Evolutionary conservation across 2,329 filamentous ascomycete genomes (phyloP).

Genomic region (Epichloe scottii): DNA sequence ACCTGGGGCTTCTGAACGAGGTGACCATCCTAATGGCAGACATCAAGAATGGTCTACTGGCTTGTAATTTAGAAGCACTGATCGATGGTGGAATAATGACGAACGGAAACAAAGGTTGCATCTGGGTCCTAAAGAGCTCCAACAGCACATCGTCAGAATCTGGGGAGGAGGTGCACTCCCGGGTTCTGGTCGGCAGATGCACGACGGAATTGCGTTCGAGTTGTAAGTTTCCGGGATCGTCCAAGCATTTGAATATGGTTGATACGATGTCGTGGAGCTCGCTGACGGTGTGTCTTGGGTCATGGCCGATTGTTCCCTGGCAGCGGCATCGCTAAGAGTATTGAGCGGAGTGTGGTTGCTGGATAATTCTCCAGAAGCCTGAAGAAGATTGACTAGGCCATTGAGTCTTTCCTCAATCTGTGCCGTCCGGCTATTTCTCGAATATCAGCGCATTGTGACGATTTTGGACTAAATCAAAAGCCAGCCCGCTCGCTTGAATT

Average conservation of each 20-base stretch:
- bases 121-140: conserved; percentile 28
- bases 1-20: conserved; percentile 32
- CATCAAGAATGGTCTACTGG: conserved; percentile 34
- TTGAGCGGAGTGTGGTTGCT: conserved; percentile 13
- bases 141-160: conserved; percentile 35
- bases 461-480: not conserved
- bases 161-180: conserved; percentile 26
- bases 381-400: conserved; percentile 34
- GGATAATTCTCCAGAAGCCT: conserved; percentile 27
- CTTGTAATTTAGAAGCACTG: conserved; percentile 24
- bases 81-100: conserved; percentile 28
- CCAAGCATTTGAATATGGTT: conserved; percentile 12
- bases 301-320: conserved; percentile 13
- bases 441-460: not conserved
- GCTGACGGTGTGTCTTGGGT: conserved; percentile 14
- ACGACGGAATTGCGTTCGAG: conserved; percentile 30
- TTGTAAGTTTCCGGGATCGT: conserved; percentile 31
- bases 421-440: conserved; percentile 28
- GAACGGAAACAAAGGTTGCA: conserved; percentile 34
- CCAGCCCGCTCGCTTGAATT: not conserved
- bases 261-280: conserved; percentile 8
- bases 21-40: conserved; percentile 36
- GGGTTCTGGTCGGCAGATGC: conserved; percentile 32
- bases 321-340: conserved; percentile 16
- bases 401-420: conserved; percentile 38